Percentiles rank a stretch among this genome's conserved stretches.
Evolutionary conservation across 495 filamentous ascomycete genomes (phyloP).

Genomic region (Margaritispora aquatica): DNA sequence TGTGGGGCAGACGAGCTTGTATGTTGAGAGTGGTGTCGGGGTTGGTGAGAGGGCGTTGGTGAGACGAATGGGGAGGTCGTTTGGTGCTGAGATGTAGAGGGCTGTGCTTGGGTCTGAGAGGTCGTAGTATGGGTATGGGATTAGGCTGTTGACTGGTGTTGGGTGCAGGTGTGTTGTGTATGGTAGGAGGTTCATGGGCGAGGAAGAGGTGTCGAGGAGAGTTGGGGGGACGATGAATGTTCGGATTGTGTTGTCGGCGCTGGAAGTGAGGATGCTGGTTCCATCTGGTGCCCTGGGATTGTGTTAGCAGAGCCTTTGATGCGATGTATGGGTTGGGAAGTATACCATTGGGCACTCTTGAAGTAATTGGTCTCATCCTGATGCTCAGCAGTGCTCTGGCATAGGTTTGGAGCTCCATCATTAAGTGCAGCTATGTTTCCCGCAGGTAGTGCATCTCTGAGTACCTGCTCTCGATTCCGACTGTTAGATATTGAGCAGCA

Average conservation of each 20-base stretch:
- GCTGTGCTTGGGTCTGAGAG: conserved; percentile 61
- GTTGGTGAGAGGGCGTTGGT: conserved; percentile 32
- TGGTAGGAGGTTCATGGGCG: conserved; percentile 46
- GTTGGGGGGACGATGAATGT: conserved; percentile 68
- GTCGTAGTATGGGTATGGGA: conserved; percentile 67
- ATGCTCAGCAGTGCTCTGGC: background rate
- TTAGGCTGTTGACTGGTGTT: conserved; percentile 64
- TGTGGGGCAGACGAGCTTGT: conserved; percentile 63
- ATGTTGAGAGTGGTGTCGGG: conserved; percentile 45
- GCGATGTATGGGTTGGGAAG: background rate
- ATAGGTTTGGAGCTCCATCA: too few species aligned
- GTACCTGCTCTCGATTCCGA: too few species aligned
- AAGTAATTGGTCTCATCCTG: conserved; percentile 40
- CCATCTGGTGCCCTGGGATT: conserved; percentile 67
- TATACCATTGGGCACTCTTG: conserved; percentile 54
- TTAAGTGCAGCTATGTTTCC: background rate
- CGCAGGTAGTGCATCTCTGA: too few species aligned
- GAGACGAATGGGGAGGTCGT: conserved; percentile 73
- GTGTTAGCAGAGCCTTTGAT: background rate
- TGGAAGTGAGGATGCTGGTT: conserved; percentile 71
- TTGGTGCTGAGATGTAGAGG: conserved; percentile 57
- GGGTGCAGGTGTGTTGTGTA: conserved; percentile 56
- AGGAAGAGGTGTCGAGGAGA: conserved; percentile 52
- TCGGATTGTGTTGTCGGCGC: conserved; percentile 58
- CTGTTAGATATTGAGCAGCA: too few species aligned